Conservation (phyloP, 306 rosid genomes). For the Senna tora region DNA sequence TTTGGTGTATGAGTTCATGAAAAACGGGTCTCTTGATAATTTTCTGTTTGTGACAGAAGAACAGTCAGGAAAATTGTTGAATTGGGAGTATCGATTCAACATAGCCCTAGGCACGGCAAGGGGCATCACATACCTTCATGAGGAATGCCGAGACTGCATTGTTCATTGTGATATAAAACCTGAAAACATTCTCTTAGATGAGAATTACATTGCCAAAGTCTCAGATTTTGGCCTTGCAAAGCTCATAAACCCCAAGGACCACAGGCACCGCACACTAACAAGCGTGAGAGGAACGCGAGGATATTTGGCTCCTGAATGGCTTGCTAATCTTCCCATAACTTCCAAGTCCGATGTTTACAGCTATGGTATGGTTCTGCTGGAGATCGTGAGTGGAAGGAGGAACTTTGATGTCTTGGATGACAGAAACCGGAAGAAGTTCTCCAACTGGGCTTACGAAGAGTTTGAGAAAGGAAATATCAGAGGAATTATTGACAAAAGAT, state of each 20-base stretch:
- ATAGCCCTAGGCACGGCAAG: slow-evolving; percentile 78
- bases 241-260: slow-evolving; percentile 65
- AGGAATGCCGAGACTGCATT: slow-evolving; percentile 86
- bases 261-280: slow-evolving; percentile 61
- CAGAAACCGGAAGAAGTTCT: slow-evolving; percentile 59
- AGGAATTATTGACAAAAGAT: slow-evolving; percentile 62
- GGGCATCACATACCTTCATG: slow-evolving; percentile 87
- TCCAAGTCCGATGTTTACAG: slow-evolving; percentile 84
- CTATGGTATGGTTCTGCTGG: slow-evolving; percentile 84
- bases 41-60: slow-evolving; percentile 56
- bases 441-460: slow-evolving; percentile 74
- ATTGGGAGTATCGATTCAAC: slow-evolving; percentile 71
- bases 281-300: slow-evolving; percentile 88
- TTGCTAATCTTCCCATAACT: slow-evolving; percentile 74
- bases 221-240: slow-evolving; percentile 92
- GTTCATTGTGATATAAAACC: slow-evolving; percentile 91
- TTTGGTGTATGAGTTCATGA: slow-evolving; percentile 83
- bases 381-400: slow-evolving; percentile 85
- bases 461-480: slow-evolving; percentile 68
- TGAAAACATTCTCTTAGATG: slow-evolving; percentile 81
- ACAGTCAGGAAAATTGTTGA: slow-evolving; percentile 56
- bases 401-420: slow-evolving; percentile 70
- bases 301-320: slow-evolving; percentile 87
- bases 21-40: slow-evolving; percentile 75
- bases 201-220: slow-evolving; percentile 66